Conservation (phyloP, 2,329 filamentous ascomycete genomes). For the Ascochyta pisi region DNA sequence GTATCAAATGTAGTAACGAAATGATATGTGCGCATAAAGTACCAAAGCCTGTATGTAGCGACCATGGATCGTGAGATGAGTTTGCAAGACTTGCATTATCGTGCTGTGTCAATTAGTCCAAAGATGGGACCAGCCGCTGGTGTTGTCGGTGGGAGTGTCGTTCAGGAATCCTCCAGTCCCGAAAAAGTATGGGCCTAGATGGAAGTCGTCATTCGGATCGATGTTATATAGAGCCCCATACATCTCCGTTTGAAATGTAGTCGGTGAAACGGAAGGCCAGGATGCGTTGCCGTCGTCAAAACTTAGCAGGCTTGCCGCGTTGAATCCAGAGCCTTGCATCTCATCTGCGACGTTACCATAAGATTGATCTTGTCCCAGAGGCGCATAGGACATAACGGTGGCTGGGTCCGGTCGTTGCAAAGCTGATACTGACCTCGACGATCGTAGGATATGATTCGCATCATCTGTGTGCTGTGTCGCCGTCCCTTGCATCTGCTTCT, state of each 20-base stretch:
- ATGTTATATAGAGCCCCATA: not conserved
- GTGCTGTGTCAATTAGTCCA: not conserved
- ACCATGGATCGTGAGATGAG: not conserved
- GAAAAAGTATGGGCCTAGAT: not conserved
- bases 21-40: not conserved
- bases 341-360: not conserved
- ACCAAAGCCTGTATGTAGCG: not conserved
- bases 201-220: not conserved
- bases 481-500: not conserved
- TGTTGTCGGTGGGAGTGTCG: not conserved
- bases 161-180: not conserved
- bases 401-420: not conserved
- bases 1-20: not conserved
- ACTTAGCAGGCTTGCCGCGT: not conserved
- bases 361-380: not conserved
- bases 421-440: not conserved
- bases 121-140: not conserved
- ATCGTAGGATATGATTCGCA: not conserved
- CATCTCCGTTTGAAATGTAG: not conserved
- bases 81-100: not conserved
- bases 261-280: not conserved
- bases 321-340: not conserved
- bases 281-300: not conserved
- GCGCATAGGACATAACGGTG: not conserved
- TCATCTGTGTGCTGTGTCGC: not conserved